Evolutionary conservation across 768 basidiomycete genomes (phyloP).

Genomic region (Collybia sordida): DNA sequence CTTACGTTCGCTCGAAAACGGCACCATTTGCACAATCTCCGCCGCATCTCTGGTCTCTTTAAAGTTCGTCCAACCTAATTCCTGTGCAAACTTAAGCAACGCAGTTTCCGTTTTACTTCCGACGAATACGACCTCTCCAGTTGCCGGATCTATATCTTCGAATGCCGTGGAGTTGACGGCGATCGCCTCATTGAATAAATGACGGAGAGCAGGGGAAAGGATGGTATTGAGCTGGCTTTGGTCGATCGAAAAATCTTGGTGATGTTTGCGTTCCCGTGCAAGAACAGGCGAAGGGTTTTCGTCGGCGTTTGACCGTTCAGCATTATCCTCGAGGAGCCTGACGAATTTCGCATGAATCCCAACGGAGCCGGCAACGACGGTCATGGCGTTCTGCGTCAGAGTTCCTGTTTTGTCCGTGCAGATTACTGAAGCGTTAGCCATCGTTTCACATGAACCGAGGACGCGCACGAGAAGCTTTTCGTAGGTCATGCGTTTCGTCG

Average conservation of each 20-base stretch:
- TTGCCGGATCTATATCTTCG: slow-evolving; percentile 70
- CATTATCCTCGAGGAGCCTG: slow-evolving; percentile 69
- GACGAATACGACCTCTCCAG: slow-evolving; percentile 63
- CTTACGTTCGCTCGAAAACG: slow-evolving; percentile 92
- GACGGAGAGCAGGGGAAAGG: slow-evolving; percentile 58
- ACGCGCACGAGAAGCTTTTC: slow-evolving; percentile 95
- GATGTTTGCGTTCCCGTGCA: slow-evolving; percentile 41
- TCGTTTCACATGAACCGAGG: slow-evolving; percentile 95
- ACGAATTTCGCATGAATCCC: slow-evolving; percentile 97
- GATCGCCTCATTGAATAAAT: slow-evolving; percentile 82
- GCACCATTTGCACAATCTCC: slow-evolving; percentile 80
- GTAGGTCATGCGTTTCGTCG: slow-evolving; percentile 96
- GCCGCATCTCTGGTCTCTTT: slow-evolving; percentile 60
- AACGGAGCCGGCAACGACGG: slow-evolving; percentile 92
- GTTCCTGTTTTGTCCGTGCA: slow-evolving; percentile 98
- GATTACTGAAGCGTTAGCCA: slow-evolving; percentile 96
- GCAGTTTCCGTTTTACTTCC: slow-evolving; percentile 97
- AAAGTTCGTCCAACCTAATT: slow-evolving; percentile 76
- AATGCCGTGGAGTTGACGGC: slow-evolving; percentile 95
- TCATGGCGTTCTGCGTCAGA: slow-evolving; percentile 93
- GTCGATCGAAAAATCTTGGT: slow-evolving; percentile 85
- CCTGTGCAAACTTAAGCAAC: slow-evolving; percentile 80
- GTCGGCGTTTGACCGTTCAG: slow-evolving; percentile 68
- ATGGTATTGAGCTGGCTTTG: slow-evolving; percentile 63
- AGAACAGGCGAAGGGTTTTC: slow-evolving; percentile 37